These are phyloP conservation scores for Talaromyces liani DNA, from an alignment of 495 filamentous ascomycete species.

Conservation along the genomic window DNA sequence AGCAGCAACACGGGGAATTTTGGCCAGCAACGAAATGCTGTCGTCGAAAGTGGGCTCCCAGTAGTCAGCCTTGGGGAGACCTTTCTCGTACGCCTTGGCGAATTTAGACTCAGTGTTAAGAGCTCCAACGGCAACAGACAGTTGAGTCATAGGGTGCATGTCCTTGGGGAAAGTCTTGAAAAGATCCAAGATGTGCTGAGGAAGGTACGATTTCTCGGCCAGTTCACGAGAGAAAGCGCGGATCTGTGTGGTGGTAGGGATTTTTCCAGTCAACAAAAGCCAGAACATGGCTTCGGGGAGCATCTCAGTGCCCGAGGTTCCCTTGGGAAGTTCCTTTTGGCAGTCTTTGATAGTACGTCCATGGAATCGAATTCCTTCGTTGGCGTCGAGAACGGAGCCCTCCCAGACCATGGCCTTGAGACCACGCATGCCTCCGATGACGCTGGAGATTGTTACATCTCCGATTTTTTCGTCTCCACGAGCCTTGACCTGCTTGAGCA, in stretches of 20 bases:
- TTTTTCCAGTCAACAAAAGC: conserved; percentile 89
- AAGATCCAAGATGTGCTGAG: conserved; percentile 76
- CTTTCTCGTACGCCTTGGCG: conserved; percentile 84
- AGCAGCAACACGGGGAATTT: conserved; percentile 92
- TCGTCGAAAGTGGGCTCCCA: conserved; percentile 99
- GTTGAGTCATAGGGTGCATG: conserved; percentile 97
- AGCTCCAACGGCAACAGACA: conserved; percentile 86
- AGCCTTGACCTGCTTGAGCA: conserved; percentile 83
- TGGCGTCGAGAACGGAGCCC: conserved; percentile 90
- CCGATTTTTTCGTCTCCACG: conserved; percentile 78
- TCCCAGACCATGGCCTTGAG: conserved; percentile 99
- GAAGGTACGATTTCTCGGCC: conserved; percentile 79
- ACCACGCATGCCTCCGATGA: conserved; percentile 93
- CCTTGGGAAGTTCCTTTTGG: conserved; percentile 88
- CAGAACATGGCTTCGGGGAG: conserved; percentile 99
- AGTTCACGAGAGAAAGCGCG: conserved; percentile 77
- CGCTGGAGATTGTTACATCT: conserved; percentile 89
- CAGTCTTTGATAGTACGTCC: conserved; percentile 97
- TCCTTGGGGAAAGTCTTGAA: conserved; percentile 81
- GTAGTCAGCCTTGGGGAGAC: conserved; percentile 88
- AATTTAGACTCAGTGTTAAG: conserved; percentile 90
- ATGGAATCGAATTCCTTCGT: conserved; percentile 98
- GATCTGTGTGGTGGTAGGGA: conserved; percentile 74
- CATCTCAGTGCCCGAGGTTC: conserved; percentile 93
- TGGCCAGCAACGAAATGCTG: conserved; percentile 85